Evolutionary conservation across 208 protist species (phyloP).

Genomic region (Trypanosomatidae sp.): DNA sequence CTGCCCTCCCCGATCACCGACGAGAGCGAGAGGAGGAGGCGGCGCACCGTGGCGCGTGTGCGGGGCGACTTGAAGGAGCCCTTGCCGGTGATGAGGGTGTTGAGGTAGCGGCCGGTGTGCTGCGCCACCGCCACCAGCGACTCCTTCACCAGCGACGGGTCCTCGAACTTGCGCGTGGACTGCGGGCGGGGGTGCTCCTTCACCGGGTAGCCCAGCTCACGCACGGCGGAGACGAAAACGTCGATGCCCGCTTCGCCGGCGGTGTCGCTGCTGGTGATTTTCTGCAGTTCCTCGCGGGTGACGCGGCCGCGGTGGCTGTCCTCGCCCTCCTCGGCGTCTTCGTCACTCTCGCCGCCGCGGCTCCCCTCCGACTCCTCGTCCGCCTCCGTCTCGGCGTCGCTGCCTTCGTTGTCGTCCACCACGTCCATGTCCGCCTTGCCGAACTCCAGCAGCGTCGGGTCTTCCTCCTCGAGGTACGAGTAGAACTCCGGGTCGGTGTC

Average conservation of each 20-base stretch:
- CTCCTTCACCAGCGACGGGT: constrained; percentile 88
- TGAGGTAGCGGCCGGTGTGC: constrained; percentile 55
- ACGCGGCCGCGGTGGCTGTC: constrained; percentile 41
- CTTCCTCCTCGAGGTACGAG: constrained; percentile 90
- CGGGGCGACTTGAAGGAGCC: constrained; percentile 77
- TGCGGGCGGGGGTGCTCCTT: constrained; percentile 63
- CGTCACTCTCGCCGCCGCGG: constrained; percentile 22
- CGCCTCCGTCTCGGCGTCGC: constrained; percentile 76
- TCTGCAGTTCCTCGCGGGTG: constrained; percentile 53
- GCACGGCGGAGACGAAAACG: constrained; percentile 78
- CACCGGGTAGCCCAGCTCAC: constrained; percentile 74
- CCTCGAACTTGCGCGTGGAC: constrained; percentile 85
- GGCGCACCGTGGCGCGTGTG: constrained; percentile 74
- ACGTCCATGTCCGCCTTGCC: constrained; percentile 79
- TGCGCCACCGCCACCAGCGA: constrained; percentile 68
- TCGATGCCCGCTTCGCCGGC: constrained; percentile 66
- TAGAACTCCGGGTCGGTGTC: constrained; percentile 90
- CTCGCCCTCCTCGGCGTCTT: constrained; percentile 25
- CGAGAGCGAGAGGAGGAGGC: constrained; percentile 65
- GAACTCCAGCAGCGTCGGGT: constrained; percentile 86
- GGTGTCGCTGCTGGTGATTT: constrained; percentile 31
- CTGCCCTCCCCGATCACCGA: constrained; percentile 61
- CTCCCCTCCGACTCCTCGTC: constrained; percentile 70
- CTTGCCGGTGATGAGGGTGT: constrained; percentile 79
- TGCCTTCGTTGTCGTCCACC: constrained; percentile 67